Percentiles rank a stretch among this genome's conserved stretches.
phyloP scores from a whole-genome alignment of 495 filamentous ascomycete genomes.

The Podospora pseudocomata region DNA sequence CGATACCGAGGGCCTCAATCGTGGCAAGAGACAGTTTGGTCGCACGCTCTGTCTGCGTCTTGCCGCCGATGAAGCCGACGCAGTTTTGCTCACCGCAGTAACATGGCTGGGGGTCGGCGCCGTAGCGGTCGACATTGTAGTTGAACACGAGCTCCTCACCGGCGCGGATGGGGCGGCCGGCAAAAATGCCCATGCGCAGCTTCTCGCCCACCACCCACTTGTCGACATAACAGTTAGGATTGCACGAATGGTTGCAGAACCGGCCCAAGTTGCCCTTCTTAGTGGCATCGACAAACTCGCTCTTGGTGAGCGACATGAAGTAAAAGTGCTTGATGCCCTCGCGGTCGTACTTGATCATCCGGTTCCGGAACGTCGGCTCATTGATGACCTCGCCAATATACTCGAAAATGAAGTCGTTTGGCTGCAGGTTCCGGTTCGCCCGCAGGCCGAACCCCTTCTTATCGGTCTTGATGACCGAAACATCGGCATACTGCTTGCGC shows the following conservation, averaged over 20 bases:
- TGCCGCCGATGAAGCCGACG: slow-evolving; percentile 92
- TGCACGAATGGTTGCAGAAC: slow-evolving; percentile 99
- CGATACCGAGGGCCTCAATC: slow-evolving; percentile 93
- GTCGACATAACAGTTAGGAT: slow-evolving; percentile 98
- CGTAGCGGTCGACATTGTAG: slow-evolving; percentile 98
- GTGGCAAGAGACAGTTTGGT: slow-evolving; percentile 88
- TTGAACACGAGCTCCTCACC: slow-evolving; percentile 99
- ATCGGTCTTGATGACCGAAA: slow-evolving; percentile 93
- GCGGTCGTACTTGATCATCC: slow-evolving; percentile 87
- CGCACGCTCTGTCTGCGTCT: slow-evolving; percentile 92
- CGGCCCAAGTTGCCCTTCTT: slow-evolving; percentile 94
- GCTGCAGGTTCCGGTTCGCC: slow-evolving; percentile 67
- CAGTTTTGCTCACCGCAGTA: slow-evolving; percentile 96
- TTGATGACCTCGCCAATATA: slow-evolving; percentile 99
- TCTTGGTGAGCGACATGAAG: slow-evolving; percentile 98
- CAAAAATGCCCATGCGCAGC: slow-evolving; percentile 98
- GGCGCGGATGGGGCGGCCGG: slow-evolving; percentile 75
- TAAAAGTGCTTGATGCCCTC: slow-evolving; percentile 99
- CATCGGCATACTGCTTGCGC: slow-evolving; percentile 80
- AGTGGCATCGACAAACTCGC: slow-evolving; percentile 96
- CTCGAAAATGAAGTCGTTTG: slow-evolving; percentile 92
- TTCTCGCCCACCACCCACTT: slow-evolving; percentile 99
- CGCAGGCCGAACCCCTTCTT: slow-evolving; percentile 95
- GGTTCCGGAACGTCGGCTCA: slow-evolving; percentile 77
- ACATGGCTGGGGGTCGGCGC: slow-evolving; percentile 92